Percentiles rank a stretch among this genome's conserved stretches.
These are phyloP conservation scores for Lithohypha guttulata DNA, from an alignment of 2,329 filamentous ascomycete genomes.

Conservation along the genomic window DNA sequence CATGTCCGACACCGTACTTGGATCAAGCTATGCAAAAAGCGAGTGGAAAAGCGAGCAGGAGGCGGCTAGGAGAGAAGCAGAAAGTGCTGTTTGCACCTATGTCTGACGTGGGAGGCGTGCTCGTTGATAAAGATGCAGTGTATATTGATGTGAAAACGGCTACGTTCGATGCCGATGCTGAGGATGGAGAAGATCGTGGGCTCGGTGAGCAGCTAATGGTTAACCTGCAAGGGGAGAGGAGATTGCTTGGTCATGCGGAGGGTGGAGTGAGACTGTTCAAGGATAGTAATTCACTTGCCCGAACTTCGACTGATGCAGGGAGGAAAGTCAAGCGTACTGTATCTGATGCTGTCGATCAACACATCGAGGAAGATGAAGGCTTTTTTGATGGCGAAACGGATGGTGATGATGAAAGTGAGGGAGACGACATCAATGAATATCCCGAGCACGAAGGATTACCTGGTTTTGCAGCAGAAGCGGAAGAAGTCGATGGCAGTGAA, in stretches of 20 bases:
- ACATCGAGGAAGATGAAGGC: constrained; percentile 43
- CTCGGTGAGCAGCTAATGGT: constrained; percentile 93
- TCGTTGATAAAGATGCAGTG: constrained; percentile 94
- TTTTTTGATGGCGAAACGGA: constrained; percentile 45
- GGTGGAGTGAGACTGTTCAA: constrained; percentile 78
- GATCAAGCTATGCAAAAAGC: constrained; percentile 77
- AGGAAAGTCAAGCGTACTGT: constrained; percentile 44
- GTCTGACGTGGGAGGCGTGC: constrained; percentile 91
- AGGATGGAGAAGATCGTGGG: constrained; percentile 61
- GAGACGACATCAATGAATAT: constrained; percentile 29
- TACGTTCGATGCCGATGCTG: constrained; percentile 58
- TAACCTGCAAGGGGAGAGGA: constrained; percentile 71
- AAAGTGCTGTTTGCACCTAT: constrained; percentile 94
- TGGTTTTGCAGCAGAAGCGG: constrained; percentile 32
- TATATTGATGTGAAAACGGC: constrained; percentile 67
- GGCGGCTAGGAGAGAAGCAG: constrained; percentile 86
- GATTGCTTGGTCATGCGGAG: constrained; percentile 69
- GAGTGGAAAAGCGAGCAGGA: constrained; percentile 68
- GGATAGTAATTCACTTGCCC: constrained; percentile 50
- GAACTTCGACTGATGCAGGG: constrained; percentile 47
- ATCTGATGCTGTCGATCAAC: constrained; percentile 38
- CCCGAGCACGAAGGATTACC: constrained; percentile 35
- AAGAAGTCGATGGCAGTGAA: constrained; percentile 49
- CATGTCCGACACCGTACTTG: constrained; percentile 86
- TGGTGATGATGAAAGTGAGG: constrained; percentile 44